Evolutionary conservation across 768 basidiomycete genomes (phyloP), one percentile per base, ranked within the genome.

Genomic region (Boletus subcaerulescens): DNA sequence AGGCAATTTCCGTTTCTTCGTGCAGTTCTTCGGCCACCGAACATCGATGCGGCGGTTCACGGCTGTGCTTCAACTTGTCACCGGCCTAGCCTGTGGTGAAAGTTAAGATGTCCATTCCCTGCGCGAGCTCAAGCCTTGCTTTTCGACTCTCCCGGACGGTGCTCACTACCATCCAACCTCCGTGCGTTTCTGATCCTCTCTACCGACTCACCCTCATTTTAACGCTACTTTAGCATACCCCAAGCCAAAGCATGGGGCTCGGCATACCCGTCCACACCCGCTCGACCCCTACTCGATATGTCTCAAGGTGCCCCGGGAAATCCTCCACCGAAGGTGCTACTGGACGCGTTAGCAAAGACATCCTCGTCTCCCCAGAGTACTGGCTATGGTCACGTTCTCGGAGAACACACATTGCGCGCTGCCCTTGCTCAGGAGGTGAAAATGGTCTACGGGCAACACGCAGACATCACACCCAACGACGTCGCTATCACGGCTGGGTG

Each of bases 281-380:
- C 55, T 22, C 73, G 75, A 10, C 83, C 82, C 0, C 71, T 91
- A 3, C 76, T 91, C n/a, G 79, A 82, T 61, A 83, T 91, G 76
- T 85, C 86, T 2, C 89, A 91, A 69, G 87, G 91, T 39, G 83
- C 84, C 0, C 91, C 91, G 0, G 84, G 85, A 6, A 74, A 73
- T 0, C 81, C 85, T 0, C 91, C 91, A 0, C 81, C 85, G 3
- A 63, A 71, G 3, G 47, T 64, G 1, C 70, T 91, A 10, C 76
- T 84, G 33, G 63, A 76, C 0, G 77, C 81, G 1, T 65, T 92
- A 2, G 75, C 72, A 0, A 62, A 63, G 10, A 76, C 80, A 0
- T 69, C 80, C 0, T 69, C 76, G 9, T 76, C 77, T 40, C 75
- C 77, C 0, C 43, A 48, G 5, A 77, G 73, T 33, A 80, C 80